Conservation (phyloP, 1,284 basidiomycete genomes). For the Moesziomyces sp. region DNA sequence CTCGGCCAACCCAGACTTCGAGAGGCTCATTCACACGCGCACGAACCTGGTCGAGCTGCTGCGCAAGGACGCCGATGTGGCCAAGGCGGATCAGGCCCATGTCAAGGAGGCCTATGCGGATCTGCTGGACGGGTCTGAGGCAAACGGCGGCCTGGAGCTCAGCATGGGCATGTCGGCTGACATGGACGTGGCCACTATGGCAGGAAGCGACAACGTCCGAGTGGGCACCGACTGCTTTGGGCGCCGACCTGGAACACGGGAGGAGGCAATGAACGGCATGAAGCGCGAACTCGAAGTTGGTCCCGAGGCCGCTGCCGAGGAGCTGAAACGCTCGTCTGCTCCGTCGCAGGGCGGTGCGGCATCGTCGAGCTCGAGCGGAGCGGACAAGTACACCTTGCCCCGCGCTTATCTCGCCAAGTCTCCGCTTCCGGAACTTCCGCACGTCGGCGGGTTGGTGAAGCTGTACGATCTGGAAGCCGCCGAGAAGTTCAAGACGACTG, state of each 20-base stretch:
- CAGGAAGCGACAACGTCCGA: slow-evolving; percentile 86
- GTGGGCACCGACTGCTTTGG: slow-evolving; percentile 95
- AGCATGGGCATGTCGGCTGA: slow-evolving; percentile 99
- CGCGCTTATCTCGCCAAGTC: slow-evolving; percentile 27
- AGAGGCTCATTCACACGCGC: slow-evolving; percentile 76
- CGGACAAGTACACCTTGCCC: slow-evolving; percentile 7
- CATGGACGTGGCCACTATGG: slow-evolving; percentile 84
- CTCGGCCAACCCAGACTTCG: slow-evolving; percentile 85
- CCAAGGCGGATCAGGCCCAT: slow-evolving; percentile 19
- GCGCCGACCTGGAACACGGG: slow-evolving; percentile 58
- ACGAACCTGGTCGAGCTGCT: slow-evolving; percentile 72
- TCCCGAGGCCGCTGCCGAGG: slow-evolving; percentile 34
- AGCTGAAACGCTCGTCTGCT: slow-evolving; percentile 6
- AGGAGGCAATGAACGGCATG: slow-evolving; percentile 58
- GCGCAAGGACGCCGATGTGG: slow-evolving; percentile 18
- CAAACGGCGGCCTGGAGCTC: slow-evolving; percentile 75
- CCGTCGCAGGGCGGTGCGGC: not conserved
- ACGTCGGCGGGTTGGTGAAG: slow-evolving; percentile 46
- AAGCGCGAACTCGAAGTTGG: slow-evolving; percentile 53
- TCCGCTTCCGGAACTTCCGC: slow-evolving; percentile 28
- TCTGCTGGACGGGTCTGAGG: slow-evolving; percentile 49
- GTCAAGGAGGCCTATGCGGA: slow-evolving; percentile 37
- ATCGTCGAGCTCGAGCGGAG: not conserved
- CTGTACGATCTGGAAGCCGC: slow-evolving; percentile 59
- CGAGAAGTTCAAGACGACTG: slow-evolving; percentile 58